These are phyloP conservation scores for Claviceps maximensis DNA, from an alignment of 2,329 filamentous ascomycete genomes.

Conservation along the genomic window DNA sequence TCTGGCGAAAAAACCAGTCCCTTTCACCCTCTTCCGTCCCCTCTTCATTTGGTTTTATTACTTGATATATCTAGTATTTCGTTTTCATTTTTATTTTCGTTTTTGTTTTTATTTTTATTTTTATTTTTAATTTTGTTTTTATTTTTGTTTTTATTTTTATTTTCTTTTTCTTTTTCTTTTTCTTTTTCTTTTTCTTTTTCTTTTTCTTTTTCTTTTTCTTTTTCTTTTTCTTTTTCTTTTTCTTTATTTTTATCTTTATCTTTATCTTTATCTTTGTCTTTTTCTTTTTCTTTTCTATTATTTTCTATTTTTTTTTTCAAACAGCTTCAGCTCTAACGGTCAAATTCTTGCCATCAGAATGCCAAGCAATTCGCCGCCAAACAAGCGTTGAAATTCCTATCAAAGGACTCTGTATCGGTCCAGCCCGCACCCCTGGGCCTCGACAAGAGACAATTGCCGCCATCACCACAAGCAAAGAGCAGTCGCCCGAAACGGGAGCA, in stretches of 20 bases:
- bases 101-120: too few relatives aligned
- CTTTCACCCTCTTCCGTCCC: too few relatives aligned
- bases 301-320: not conserved
- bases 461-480: not conserved
- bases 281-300: not conserved
- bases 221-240: not conserved
- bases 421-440: not conserved
- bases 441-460: not conserved
- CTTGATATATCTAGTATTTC: too few relatives aligned
- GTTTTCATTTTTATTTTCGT: not conserved
- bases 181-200: too few relatives aligned
- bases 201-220: too few relatives aligned
- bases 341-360: slow-evolving; percentile 14
- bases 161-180: too few relatives aligned
- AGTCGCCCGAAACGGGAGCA: not conserved
- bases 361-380: slow-evolving; percentile 41
- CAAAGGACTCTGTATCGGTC: not conserved
- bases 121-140: too few relatives aligned
- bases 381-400: slow-evolving; percentile 31
- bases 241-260: not conserved
- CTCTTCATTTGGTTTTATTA: too few relatives aligned
- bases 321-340: not conserved
- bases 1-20: not conserved
- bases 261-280: too few relatives aligned
- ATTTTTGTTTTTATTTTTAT: too few relatives aligned